Evolutionary conservation across 768 basidiomycete genomes (phyloP), one percentile per base, ranked within the genome.

Genomic region (Podaxis sp.): DNA sequence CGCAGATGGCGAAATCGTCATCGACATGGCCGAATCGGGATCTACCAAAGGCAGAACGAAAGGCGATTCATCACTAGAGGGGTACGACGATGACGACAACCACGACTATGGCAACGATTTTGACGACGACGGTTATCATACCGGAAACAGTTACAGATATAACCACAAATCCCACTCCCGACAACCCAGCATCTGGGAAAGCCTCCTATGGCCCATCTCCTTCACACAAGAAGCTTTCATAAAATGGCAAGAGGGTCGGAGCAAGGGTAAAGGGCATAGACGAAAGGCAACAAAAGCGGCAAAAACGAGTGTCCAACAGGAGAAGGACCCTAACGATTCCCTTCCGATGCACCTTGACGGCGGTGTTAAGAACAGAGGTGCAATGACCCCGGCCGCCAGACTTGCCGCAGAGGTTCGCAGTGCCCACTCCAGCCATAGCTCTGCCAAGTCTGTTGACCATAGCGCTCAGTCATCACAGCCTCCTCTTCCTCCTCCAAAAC

Each of bases 131-230:
- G 5, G 11, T 13, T 6, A 36, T 15, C n/a, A 36, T 37, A 3
- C 33, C n/a, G 33, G 11, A 40, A 38, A 25, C n/a, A 40, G 9
- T 15, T 46, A 46, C 43, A 19, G 43, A 15, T 46, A 46, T 19
- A 17, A 46, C 9, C 7, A 22, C 0, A 19, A 4, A 38, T 24
- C 4, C 29, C 13, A 19, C 3, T 15, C 37, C 41, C 38, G 24
- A 22, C 51, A 47, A n/a, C 13, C 43, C 4, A 47, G 53, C 19
- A 22, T 61, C n/a, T 55, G 52, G 52, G 37, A 55, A 47, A 27
- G 60, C 12, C 52, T 61, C 12, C 11, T 27, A 27, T 61, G 60
- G 60, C 60, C 60, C 13, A 47, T 61, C 3, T 55, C 53, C 13
- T 53, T 61, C 22, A 49, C 41, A 37, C 41, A 61, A 4, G 17